Base-by-base conservation (phyloP, 2,329 filamentous ascomycete species). In the Phialemoniopsis sp. region DNA sequence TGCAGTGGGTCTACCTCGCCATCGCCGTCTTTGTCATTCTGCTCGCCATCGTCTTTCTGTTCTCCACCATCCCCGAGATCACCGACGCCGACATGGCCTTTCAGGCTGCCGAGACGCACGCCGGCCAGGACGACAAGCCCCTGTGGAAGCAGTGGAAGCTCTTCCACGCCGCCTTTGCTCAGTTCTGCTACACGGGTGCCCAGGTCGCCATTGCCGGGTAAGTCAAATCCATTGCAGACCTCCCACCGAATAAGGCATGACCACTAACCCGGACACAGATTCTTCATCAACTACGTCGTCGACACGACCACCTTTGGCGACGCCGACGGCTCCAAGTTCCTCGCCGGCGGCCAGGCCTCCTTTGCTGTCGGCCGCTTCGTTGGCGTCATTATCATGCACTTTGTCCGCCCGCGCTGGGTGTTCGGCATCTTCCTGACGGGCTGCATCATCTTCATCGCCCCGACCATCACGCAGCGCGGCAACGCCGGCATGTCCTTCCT, bases 161-260 rank as follows among this genome's bases (percentile, higher is more conserved):
- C 3, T 89, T 89, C 69, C 84, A 88, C 51, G 87, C 84, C 12
- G 77, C 84, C 0, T 76, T 82, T 49, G 82, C 85, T 0, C 86
- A 91, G 49, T 90, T 90, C 61, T 87, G 81, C 57, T 93, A 91
- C 57, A 84, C 70, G 0, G 87, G 87, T 35, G 79, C 85, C 0
- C 87, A 90, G 55, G 68, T 83, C 28, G 78, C 74, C 40, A 77
- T 83, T 40, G 80, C 80, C 2, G 60, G 60, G 29, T 55, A 32
- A 31, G 46, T 39, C 18, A 4, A 12, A 16, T 26, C 8, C 36
- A 10, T 30, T 10, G n/a, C 29, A 30, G 10, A 30, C 29, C 5
- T 30, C n/a, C 30, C 29, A 13, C 34, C 28, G 2, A 60, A 14
- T 6, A 14, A 30, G 17, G 13, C 16, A 15, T 34, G 16, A 16